Conservation (phyloP, 2,329 filamentous ascomycete species). For the Aspergillus tamarii region DNA sequence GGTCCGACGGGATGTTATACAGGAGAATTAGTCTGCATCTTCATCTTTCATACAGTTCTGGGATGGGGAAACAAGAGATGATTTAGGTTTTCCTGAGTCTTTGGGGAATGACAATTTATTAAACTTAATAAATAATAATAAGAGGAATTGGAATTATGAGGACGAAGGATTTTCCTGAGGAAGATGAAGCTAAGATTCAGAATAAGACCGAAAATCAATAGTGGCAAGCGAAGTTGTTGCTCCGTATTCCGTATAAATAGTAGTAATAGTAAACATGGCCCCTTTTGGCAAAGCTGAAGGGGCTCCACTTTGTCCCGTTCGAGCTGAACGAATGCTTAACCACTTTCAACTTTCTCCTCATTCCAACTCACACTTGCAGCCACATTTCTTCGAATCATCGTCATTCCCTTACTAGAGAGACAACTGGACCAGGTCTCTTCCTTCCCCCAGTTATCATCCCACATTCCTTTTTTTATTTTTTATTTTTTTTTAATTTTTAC, state of each 20-base stretch:
- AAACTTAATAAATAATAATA: not conserved
- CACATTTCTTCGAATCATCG: not conserved
- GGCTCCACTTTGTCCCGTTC: not conserved
- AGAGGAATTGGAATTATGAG: not conserved
- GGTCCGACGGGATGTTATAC: not conserved
- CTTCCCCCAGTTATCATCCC: not conserved
- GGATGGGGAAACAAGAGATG: not conserved
- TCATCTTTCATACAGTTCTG: not conserved
- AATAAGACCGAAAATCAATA: conserved; percentile 4
- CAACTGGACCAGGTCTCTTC: not conserved
- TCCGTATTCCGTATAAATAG: conserved; percentile 2
- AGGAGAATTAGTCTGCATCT: not conserved
- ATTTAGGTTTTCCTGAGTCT: not conserved
- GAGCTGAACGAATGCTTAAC: not conserved
- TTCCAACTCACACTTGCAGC: conserved; percentile 3
- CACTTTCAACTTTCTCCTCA: not conserved
- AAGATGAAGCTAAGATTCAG: conserved; percentile 3
- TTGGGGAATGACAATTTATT: not conserved
- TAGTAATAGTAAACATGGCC: not conserved
- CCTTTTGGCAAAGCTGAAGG: not conserved
- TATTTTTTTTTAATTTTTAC: no score
- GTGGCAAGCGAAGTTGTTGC: not conserved
- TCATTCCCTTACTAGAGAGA: not conserved
- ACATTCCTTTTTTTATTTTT: not conserved
- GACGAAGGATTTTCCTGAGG: not conserved